Percentiles rank a stretch among this genome's conserved stretches.
These are phyloP conservation scores for Pseudogymnoascus sp. DNA, from an alignment of 2,329 filamentous ascomycete genomes.

Conservation along the genomic window DNA sequence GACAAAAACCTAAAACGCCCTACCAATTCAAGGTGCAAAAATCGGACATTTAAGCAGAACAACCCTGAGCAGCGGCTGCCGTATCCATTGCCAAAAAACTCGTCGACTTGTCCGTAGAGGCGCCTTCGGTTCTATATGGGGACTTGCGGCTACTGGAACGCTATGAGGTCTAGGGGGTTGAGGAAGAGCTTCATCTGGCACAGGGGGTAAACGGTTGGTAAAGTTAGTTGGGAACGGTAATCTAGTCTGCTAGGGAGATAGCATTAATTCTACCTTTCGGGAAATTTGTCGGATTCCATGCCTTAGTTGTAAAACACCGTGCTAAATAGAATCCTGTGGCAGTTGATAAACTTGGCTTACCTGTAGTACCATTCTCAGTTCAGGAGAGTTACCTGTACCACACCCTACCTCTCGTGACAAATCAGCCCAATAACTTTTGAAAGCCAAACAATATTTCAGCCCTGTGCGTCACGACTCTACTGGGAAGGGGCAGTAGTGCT, in stretches of 20 bases:
- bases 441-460: neutral
- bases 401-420: neutral
- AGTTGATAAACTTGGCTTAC: neutral
- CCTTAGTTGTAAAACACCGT: neutral
- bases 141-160: neutral
- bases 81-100: too few relatives aligned
- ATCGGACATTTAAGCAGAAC: too few relatives aligned
- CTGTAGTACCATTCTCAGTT: neutral
- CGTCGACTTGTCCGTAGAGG: too few relatives aligned
- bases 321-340: neutral
- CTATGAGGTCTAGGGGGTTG: neutral
- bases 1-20: too few relatives aligned
- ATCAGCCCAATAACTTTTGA: neutral
- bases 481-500: neutral
- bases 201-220: neutral
- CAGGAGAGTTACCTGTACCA: neutral
- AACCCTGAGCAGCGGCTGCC: too few relatives aligned
- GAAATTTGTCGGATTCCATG: neutral
- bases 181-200: neutral
- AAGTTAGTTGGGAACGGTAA: neutral
- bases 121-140: too few relatives aligned
- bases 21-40: too few relatives aligned
- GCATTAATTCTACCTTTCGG: neutral
- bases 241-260: neutral
- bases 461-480: neutral